Percentiles rank a stretch among this genome's conserved stretches.
Evolutionary conservation across 2,329 filamentous ascomycete genomes (phyloP).

Genomic region (Fusarium palustre): DNA sequence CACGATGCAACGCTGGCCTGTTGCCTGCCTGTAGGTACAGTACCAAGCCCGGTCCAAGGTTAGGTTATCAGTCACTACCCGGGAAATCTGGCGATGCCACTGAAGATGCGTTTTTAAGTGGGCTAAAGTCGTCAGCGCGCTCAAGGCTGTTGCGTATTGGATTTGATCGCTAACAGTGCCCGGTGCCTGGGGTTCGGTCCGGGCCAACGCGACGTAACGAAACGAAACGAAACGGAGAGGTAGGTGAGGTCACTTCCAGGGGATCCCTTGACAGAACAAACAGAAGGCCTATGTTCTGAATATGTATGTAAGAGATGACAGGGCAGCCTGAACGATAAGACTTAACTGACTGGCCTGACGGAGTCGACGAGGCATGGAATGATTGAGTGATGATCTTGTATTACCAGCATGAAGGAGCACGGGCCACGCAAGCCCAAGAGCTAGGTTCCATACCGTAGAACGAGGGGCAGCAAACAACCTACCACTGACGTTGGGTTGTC

Average conservation of each 20-base stretch:
- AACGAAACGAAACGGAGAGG: constrained; percentile 22
- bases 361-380: constrained; percentile 13
- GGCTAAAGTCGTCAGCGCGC: constrained; percentile 38
- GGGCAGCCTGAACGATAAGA: constrained; percentile 2
- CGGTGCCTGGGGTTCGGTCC: constrained; percentile 11
- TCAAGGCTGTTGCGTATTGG: constrained; percentile 25
- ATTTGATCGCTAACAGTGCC: constrained; percentile 30
- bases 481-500: constrained; percentile 42
- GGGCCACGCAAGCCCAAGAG: constrained; percentile 36
- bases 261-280: constrained; percentile 8
- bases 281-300: constrained; percentile 6
- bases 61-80: constrained; percentile 25
- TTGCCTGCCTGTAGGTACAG: constrained; percentile 5
- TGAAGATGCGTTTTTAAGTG: constrained; percentile 39
- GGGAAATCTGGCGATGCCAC: constrained; percentile 34
- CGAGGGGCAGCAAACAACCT: constrained; percentile 34
- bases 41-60: constrained; percentile 4
- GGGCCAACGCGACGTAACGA: background rate
- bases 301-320: constrained; percentile 10
- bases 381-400: constrained; percentile 29
- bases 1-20: constrained; percentile 5
- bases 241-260: constrained; percentile 36
- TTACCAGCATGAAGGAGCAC: constrained; percentile 35
- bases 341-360: background rate
- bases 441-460: constrained; percentile 31